A percentile compares a stretch with the other conserved stretches of the same genome.
phyloP scores from a whole-genome alignment of 495 filamentous ascomycete genomes.

The Penicillium taxi region DNA sequence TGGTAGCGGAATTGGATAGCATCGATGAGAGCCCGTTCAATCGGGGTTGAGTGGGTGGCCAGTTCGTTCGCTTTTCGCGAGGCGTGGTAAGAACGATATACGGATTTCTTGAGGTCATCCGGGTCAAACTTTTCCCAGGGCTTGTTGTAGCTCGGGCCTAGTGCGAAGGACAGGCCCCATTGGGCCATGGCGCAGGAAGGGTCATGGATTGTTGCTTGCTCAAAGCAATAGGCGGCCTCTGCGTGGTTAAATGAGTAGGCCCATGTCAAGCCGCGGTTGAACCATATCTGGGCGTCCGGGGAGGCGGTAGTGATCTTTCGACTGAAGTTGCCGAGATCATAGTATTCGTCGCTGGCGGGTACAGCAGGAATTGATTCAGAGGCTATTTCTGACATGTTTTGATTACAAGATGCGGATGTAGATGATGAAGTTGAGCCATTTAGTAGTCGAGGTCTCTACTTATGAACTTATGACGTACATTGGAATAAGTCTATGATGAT shows the following conservation, averaged over 20 bases:
- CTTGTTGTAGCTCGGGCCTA: slow-evolving; percentile 66
- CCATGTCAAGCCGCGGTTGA: slow-evolving; percentile 56
- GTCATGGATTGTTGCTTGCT: slow-evolving; percentile 46
- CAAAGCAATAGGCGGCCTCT: slow-evolving; percentile 52
- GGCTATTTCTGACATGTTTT: no score
- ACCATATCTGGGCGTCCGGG: slow-evolving; percentile 49
- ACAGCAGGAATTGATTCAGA: slow-evolving; percentile 2
- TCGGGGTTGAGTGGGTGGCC: slow-evolving; percentile 15
- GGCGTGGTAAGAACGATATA: slow-evolving; percentile 33
- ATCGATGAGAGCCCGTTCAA: slow-evolving; percentile 47
- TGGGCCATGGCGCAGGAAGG: slow-evolving; percentile 50
- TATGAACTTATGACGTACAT: no score
- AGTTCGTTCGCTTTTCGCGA: slow-evolving; percentile 29
- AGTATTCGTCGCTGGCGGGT: slow-evolving; percentile 34
- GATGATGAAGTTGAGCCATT: no score
- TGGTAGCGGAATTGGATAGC: slow-evolving; percentile 49
- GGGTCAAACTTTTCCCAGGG: slow-evolving; percentile 54
- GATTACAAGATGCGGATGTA: no score
- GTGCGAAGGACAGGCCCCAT: slow-evolving; percentile 55
- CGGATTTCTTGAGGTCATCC: slow-evolving; percentile 34
- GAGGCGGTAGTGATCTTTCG: slow-evolving; percentile 40
- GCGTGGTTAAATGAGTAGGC: slow-evolving; percentile 58
- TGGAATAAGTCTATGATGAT: no score
- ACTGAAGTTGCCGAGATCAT: slow-evolving; percentile 46
- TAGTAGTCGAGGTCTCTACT: no score